These are phyloP conservation scores for Tetramitus jugosus DNA, from an alignment of 208 protist species.

Conservation along the genomic window DNA sequence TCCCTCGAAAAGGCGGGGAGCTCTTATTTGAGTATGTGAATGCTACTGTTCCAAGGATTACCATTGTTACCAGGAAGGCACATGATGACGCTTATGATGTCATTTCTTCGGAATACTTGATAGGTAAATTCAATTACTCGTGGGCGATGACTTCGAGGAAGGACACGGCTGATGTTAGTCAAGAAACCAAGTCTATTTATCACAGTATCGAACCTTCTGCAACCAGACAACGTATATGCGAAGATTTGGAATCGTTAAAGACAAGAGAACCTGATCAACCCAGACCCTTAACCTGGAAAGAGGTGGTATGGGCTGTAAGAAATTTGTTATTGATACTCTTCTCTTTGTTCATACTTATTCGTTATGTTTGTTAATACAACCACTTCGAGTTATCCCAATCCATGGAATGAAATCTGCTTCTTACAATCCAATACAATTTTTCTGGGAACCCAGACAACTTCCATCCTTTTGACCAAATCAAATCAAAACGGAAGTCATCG, in stretches of 20 bases:
- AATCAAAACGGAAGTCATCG: too few relatives aligned
- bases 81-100: conserved; percentile 93
- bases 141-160: conserved; percentile 71
- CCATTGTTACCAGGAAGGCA: conserved; percentile 88
- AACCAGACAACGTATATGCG: conserved; percentile 70
- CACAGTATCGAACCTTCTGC: conserved; percentile 70
- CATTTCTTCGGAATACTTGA: conserved; percentile 85
- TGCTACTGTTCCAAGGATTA: conserved; percentile 89
- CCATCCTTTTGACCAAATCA: too few relatives aligned
- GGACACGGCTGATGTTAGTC: conserved; percentile 58
- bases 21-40: conserved; percentile 91
- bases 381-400: too few relatives aligned
- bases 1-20: conserved; percentile 91
- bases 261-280: conserved; percentile 75
- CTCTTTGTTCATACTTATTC: too few relatives aligned
- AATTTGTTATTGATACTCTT: too few relatives aligned
- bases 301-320: too few relatives aligned
- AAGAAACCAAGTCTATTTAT: conserved; percentile 76
- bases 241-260: conserved; percentile 76
- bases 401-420: too few relatives aligned
- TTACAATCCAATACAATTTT: too few relatives aligned
- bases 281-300: conserved; percentile 65
- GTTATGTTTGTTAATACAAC: too few relatives aligned
- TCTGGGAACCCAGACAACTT: too few relatives aligned
- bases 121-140: conserved; percentile 85